Conservation (phyloP, 176 grass and related monocot genomes). For the Neostapfia colusana region DNA sequence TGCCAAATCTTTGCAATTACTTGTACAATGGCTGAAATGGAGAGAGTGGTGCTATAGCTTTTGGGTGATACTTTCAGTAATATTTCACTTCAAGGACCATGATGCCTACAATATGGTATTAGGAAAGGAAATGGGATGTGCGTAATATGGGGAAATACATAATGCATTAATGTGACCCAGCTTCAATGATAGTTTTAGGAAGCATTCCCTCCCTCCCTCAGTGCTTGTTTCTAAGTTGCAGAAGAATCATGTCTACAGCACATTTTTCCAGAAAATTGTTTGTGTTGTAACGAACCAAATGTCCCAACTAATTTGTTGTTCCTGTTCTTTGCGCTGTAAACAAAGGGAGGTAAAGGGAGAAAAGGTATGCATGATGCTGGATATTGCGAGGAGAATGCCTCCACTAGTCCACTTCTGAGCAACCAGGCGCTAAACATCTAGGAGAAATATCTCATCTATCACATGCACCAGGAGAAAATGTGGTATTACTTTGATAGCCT, state of each 20-base stretch:
- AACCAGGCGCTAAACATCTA: slow-evolving; percentile 55
- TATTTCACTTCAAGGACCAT: neutral
- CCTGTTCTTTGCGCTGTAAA: slow-evolving; percentile 40
- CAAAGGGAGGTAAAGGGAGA: slow-evolving; percentile 73
- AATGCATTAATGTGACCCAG: neutral
- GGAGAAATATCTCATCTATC: slow-evolving; percentile 51
- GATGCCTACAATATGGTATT: neutral
- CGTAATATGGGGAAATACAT: neutral
- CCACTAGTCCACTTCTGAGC: slow-evolving; percentile 80
- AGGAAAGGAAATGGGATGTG: too few species aligned
- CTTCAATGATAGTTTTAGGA: neutral
- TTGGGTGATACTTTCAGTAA: neutral
- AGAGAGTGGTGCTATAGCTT: neutral
- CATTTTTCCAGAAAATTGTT: neutral
- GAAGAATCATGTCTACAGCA: slow-evolving; percentile 5
- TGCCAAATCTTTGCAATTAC: too few species aligned
- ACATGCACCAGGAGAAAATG: slow-evolving; percentile 57
- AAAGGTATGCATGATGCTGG: slow-evolving; percentile 57
- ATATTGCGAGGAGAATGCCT: slow-evolving; percentile 72
- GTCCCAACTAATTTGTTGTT: slow-evolving; percentile 17
- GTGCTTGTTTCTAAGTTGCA: slow-evolving; percentile 6
- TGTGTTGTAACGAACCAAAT: slow-evolving; percentile 12
- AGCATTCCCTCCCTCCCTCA: too few species aligned
- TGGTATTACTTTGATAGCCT: slow-evolving; percentile 35
- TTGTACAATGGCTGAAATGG: too few species aligned